Conservation (phyloP, 1,284 basidiomycete genomes). For the Phlebopus sp. region DNA sequence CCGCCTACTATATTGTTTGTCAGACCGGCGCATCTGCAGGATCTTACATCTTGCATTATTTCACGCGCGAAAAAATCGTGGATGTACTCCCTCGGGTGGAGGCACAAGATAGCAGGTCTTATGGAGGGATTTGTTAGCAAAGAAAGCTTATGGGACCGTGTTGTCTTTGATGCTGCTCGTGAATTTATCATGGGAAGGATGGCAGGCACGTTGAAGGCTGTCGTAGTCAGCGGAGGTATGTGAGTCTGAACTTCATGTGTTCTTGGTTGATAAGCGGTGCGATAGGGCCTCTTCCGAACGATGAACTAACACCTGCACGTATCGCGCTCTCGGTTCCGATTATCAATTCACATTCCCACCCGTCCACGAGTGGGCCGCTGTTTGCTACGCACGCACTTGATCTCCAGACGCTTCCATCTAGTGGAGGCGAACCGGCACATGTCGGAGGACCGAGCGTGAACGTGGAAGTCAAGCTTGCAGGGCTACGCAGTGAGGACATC, state of each 20-base stretch:
- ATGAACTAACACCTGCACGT: slow-evolving; percentile 54
- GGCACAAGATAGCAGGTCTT: slow-evolving; percentile 67
- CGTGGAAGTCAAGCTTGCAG: slow-evolving; percentile 66
- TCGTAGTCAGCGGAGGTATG: slow-evolving; percentile 66
- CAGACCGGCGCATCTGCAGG: slow-evolving; percentile 55
- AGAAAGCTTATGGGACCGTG: slow-evolving; percentile 75
- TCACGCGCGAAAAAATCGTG: slow-evolving; percentile 52
- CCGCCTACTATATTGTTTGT: slow-evolving; percentile 67
- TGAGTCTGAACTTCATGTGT: slow-evolving; percentile 6
- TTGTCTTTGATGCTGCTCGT: slow-evolving; percentile 67
- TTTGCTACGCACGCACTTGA: slow-evolving; percentile 74
- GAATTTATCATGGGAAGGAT: slow-evolving; percentile 55
- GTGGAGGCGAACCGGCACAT: slow-evolving; percentile 44
- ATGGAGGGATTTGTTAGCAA: slow-evolving; percentile 69
- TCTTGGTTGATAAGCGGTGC: slow-evolving; percentile 20
- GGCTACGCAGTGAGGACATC: slow-evolving; percentile 58
- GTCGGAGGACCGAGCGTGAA: slow-evolving; percentile 74
- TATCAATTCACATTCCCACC: slow-evolving; percentile 58
- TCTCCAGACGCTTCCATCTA: slow-evolving; percentile 59
- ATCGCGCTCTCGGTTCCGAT: slow-evolving; percentile 71
- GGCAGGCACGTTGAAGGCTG: slow-evolving; percentile 55
- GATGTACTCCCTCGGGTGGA: slow-evolving; percentile 59
- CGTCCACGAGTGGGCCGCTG: slow-evolving; percentile 62
- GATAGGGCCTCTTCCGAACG: slow-evolving; percentile 36
- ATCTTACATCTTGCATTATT: slow-evolving; percentile 49